Evolutionary conservation across 176 grass and related monocot genomes (phyloP).

Genomic region (Aegilops longissima): DNA sequence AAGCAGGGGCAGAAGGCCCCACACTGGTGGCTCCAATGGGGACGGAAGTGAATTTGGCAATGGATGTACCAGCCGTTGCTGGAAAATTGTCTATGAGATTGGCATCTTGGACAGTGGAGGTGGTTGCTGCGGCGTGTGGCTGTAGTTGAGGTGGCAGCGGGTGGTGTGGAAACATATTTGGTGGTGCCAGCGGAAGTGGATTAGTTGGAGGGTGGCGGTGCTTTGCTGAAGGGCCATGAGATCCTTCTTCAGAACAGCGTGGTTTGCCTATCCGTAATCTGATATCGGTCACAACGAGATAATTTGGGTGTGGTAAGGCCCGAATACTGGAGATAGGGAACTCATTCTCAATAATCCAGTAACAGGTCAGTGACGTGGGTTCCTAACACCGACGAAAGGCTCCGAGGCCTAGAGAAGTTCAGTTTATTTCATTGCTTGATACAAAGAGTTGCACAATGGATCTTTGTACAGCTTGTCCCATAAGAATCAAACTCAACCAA

Average conservation of each 20-base stretch:
- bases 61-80: not conserved
- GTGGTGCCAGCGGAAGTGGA: not conserved
- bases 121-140: not conserved
- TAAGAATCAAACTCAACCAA: conserved; percentile 4
- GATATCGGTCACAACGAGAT: not conserved
- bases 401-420: not conserved
- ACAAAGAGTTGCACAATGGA: conserved; percentile 4
- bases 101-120: not conserved
- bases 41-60: not conserved
- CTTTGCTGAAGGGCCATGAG: not conserved
- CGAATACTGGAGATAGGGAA: not conserved
- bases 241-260: conserved; percentile 1
- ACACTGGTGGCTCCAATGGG: not conserved
- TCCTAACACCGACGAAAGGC: not conserved
- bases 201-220: not conserved
- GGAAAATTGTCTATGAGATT: not conserved
- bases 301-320: not conserved
- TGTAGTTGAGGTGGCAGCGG: not conserved
- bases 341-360: not conserved
- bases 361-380: not conserved
- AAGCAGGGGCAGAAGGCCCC: not conserved
- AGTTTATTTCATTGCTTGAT: conserved; percentile 18
- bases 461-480: not conserved
- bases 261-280: not conserved
- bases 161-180: not conserved